Base-by-base conservation (phyloP, 257 asterid species). In the Ehretia macrophylla region DNA sequence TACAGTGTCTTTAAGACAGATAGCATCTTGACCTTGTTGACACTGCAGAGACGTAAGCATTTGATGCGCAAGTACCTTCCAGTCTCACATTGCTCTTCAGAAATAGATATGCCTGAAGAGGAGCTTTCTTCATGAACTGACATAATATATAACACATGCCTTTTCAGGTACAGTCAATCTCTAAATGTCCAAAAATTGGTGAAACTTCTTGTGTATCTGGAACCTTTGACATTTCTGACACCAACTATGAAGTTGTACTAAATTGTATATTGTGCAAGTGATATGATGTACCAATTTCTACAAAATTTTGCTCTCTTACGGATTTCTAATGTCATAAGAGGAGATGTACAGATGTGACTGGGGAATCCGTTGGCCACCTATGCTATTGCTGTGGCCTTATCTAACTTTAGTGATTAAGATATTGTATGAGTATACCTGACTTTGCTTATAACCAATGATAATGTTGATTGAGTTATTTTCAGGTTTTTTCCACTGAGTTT, bases 31-130 rank as follows among this genome's bases (percentile, higher is more conserved):
- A 75, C 87, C 66, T 70, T 90, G 78, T 69, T 93, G 63, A 76
- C 85, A 14, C 75, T 93, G 64, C 99, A 93, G 73, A 79, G 96
- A 62, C 92, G 99, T 39, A 85, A 88, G 72, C 96, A 85, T 68
- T 78, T 93, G 69, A 89, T 89, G 99, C 68, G 86, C 68, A 93
- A 93, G 71, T 70, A 74, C 58, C 85, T 90, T 75, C 83, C 87
- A 22, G 64, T 44, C 16, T 66, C 77, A n/a, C 76, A 81, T 57
- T 17, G 57, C 65, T 75, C 59, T 64, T 68, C 78, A 51, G 75
- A 60, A 57, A 63, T 64, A 62, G 81, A 79, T 57, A 60, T 49
- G 52, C 63, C 66, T 39, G 62, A 63, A n/a, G 79, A 71, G 52
- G 75, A 68, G 75, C 71, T 58, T 32, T 56, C 70, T 66, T 69